phyloP scores from a whole-genome alignment of 148 eudicot genomes.

The Vaccinium macrocarpon region DNA sequence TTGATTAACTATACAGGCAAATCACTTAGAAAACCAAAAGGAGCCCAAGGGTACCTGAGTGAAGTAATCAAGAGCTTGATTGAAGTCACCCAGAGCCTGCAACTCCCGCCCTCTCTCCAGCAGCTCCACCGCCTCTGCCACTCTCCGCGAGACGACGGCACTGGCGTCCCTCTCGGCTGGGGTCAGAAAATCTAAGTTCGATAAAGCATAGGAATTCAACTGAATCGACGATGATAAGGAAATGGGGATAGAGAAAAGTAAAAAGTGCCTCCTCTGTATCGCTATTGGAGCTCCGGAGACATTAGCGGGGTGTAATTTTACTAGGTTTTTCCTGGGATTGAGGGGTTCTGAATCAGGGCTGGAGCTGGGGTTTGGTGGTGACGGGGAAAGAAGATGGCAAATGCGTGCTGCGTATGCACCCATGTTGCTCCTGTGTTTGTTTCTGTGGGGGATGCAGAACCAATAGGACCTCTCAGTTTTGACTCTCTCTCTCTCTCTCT shows the following conservation, averaged over 20 bases:
- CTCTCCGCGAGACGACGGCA: conserved; percentile 23
- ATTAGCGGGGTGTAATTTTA: neutral
- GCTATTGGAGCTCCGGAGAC: neutral
- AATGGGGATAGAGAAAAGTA: conserved; percentile 27
- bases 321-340: neutral
- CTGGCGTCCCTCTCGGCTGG: conserved; percentile 32
- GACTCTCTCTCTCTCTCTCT: too few relatives aligned
- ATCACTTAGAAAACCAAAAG: neutral
- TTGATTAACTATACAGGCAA: neutral
- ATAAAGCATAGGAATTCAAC: neutral
- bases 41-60: conserved; percentile 22
- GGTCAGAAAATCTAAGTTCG: conserved; percentile 18
- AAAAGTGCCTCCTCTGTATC: conserved; percentile 24
- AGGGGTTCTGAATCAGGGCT: conserved; percentile 15
- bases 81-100: conserved; percentile 39
- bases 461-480: too few relatives aligned
- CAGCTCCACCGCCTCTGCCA: conserved; percentile 29
- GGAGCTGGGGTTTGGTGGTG: conserved; percentile 7
- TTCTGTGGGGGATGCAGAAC: too few relatives aligned
- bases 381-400: conserved; percentile 24
- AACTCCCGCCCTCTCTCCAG: conserved; percentile 32
- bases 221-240: conserved; percentile 9
- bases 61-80: conserved; percentile 35
- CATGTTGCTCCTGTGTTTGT: conserved; percentile 1
- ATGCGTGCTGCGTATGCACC: conserved; percentile 23